Evolutionary conservation across 176 grass and related monocot species (phyloP), one percentile per base, ranked within the genome.

Genomic region (Hordeum vulgare): DNA sequence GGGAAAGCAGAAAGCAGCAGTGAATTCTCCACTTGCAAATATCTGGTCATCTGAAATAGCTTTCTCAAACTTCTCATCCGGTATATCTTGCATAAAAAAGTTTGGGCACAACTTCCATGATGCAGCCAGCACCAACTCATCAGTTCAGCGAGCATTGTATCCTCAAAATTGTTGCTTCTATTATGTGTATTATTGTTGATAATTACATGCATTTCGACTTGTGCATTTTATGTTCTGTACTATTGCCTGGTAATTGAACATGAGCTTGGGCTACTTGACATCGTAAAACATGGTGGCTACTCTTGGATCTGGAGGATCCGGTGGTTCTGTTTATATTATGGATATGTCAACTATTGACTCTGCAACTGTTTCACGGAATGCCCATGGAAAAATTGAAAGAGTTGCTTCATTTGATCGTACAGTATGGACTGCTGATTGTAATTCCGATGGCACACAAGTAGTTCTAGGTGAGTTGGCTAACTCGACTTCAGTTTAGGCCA

Each of bases 341-440:
- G 86, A 94, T 80, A 25, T 91, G n/a, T 75, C 81, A 57, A 66
- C 85, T 85, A 42, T 80, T n/a, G 82, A 94, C 53, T 60, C 40
- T 1, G 18, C 54, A 56, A 8, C 61, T 13, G 35, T 18, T 77
- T 60, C 63, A 23, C 71, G 25, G 37, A 56, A 21, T 81, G 6
- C 57, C 20, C 35, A 15, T 80, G 66, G 61, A 73, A 80, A 44
- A 68, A 73, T 61, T 60, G 56, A 68, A 68, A 35, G 49, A 40
- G 40, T 94, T 36, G 84, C 84, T 63, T 80, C 84, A 74, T 75
- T 91, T 66, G 78, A 89, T 35, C 74, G 57, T 49, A 94, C 92
- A 62, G 77, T 94, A 61, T 94, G 85, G 85, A 83, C 89, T 61
- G 81, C 74, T 87, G 92, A 94, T 83, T 94, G 84, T 72, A 91